Conservation (phyloP, 352 stramenopile species). For the Phytopythium chamaehyphon region DNA sequence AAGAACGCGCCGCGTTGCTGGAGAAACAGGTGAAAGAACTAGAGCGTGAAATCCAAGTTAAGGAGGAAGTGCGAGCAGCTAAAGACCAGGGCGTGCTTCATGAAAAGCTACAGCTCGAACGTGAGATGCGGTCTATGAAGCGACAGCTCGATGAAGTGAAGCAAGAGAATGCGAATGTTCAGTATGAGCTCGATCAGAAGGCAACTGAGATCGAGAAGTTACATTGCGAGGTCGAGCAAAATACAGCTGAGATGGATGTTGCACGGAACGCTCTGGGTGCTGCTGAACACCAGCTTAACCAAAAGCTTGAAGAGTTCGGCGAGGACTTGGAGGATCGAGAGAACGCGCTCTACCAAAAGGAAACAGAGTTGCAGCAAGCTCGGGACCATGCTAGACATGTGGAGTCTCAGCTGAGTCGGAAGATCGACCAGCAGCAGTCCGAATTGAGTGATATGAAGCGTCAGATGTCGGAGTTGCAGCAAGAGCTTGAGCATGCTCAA, state of each 20-base stretch:
- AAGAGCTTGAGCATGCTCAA: slow-evolving; percentile 2
- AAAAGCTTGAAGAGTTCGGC: slow-evolving; percentile 40
- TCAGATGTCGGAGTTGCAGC: neutral
- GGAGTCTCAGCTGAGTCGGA: neutral
- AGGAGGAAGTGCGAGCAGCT: slow-evolving; percentile 25
- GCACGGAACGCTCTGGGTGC: slow-evolving; percentile 29
- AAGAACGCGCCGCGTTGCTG: slow-evolving; percentile 19
- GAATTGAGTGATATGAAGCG: neutral
- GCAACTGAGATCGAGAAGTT: slow-evolving; percentile 24
- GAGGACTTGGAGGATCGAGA: slow-evolving; percentile 26
- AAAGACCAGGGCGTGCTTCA: slow-evolving; percentile 47
- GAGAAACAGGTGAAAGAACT: slow-evolving; percentile 30
- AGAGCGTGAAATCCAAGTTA: slow-evolving; percentile 30
- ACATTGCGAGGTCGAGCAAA: slow-evolving; percentile 33
- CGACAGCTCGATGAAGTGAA: slow-evolving; percentile 14
- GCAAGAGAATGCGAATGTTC: neutral
- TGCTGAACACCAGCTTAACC: slow-evolving; percentile 35
- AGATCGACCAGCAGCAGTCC: neutral
- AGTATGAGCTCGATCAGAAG: slow-evolving; percentile 10
- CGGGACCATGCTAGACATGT: neutral
- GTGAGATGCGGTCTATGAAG: slow-evolving; percentile 37
- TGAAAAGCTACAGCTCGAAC: slow-evolving; percentile 49
- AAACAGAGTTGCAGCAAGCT: slow-evolving; percentile 24
- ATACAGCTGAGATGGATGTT: slow-evolving; percentile 39
- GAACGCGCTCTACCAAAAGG: slow-evolving; percentile 21